Evolutionary conservation across 192 early-diverging fungal species (phyloP).

Genomic region (Lobosporangium transversale): DNA sequence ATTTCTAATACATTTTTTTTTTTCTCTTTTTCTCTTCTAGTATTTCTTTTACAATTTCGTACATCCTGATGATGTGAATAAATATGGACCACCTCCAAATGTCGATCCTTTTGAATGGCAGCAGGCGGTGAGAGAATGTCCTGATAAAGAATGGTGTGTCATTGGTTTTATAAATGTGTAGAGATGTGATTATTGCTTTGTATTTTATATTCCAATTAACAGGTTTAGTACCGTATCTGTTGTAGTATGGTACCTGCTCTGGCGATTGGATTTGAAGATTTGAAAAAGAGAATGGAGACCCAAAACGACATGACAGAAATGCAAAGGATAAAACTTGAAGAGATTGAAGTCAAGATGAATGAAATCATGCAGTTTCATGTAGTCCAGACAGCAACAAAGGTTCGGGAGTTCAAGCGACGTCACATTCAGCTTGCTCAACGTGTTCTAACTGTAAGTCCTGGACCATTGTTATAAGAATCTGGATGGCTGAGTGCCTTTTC

Average conservation of each 20-base stretch:
- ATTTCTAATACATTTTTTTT: background rate
- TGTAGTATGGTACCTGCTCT: conserved; percentile 84
- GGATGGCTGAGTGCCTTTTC: background rate
- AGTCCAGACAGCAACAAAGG: conserved; percentile 74
- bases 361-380: conserved; percentile 61
- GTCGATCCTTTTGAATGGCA: conserved; percentile 79
- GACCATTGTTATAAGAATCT: background rate
- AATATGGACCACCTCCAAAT: conserved; percentile 79
- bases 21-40: conserved; percentile 36
- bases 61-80: conserved; percentile 82
- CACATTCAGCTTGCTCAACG: conserved; percentile 81
- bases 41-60: conserved; percentile 98
- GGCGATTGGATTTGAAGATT: conserved; percentile 89
- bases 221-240: background rate
- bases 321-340: conserved; percentile 77
- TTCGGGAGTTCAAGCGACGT: conserved; percentile 83
- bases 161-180: background rate
- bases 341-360: conserved; percentile 42
- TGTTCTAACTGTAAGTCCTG: conserved; percentile 68
- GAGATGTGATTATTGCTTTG: background rate
- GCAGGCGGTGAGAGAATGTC: conserved; percentile 87
- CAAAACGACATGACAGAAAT: conserved; percentile 76
- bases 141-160: conserved; percentile 82
- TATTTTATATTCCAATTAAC: background rate
- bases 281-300: conserved; percentile 84